phyloP scores from a whole-genome alignment of 345 rosid species.

The Hevea brasiliensis region DNA sequence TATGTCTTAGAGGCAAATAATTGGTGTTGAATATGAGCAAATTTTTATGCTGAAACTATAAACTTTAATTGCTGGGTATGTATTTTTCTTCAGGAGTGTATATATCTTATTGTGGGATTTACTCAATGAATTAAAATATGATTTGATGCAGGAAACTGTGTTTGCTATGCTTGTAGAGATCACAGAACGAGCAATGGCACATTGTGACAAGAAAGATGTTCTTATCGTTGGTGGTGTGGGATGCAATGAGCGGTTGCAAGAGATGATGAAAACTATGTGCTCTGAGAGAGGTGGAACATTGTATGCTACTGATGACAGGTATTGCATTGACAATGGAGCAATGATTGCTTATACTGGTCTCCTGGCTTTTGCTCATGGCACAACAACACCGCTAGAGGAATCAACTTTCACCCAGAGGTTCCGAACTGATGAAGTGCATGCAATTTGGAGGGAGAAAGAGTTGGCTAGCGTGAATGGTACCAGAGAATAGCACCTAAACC shows the following conservation, averaged over 20 bases:
- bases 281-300: conserved; percentile 73
- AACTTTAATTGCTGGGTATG: too few relatives aligned
- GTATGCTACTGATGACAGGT: conserved; percentile 89
- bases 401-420: conserved; percentile 89
- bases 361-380: conserved; percentile 69
- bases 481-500: background rate
- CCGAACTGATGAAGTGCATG: conserved; percentile 91
- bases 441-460: conserved; percentile 76
- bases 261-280: conserved; percentile 98
- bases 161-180: conserved; percentile 98
- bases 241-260: conserved; percentile 90
- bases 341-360: conserved; percentile 99
- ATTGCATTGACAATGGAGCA: conserved; percentile 93
- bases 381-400: conserved; percentile 70
- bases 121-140: background rate
- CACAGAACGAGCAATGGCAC: conserved; percentile 95
- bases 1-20: conserved; percentile 4
- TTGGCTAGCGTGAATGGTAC: background rate
- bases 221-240: conserved; percentile 97
- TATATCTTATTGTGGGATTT: background rate
- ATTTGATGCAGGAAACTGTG: conserved; percentile 61
- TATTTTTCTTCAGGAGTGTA: background rate
- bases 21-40: background rate
- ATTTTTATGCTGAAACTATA: background rate
- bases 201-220: conserved; percentile 88